phyloP scores from a whole-genome alignment of 495 filamentous ascomycete genomes.

The Pseudoneurospora amorphoporcata region DNA sequence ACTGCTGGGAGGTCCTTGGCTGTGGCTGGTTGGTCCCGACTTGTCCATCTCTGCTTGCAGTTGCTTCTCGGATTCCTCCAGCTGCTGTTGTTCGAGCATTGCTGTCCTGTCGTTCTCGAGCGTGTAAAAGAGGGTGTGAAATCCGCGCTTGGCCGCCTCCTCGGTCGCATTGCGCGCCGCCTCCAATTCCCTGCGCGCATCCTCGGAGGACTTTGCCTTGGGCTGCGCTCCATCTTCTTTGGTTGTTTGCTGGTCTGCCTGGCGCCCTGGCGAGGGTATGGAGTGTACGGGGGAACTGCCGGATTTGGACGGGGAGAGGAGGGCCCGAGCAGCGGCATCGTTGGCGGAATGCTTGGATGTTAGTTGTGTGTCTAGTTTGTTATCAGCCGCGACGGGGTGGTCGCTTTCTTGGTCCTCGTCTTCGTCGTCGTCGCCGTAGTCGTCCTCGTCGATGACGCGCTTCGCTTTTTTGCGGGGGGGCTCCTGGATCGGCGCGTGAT shows the following conservation, averaged over 20 bases:
- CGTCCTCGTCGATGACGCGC: conserved; percentile 58
- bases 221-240: conserved; percentile 34
- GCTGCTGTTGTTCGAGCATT: conserved; percentile 94
- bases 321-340: conserved; percentile 32
- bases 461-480: conserved; percentile 40
- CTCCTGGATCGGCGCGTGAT: conserved; percentile 36
- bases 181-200: conserved; percentile 85
- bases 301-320: conserved; percentile 47
- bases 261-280: conserved; percentile 40
- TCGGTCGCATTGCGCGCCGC: conserved; percentile 90
- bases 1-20: conserved; percentile 29
- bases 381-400: conserved; percentile 13
- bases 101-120: conserved; percentile 89
- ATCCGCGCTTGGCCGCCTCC: conserved; percentile 78
- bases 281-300: conserved; percentile 47
- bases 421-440: conserved; percentile 80
- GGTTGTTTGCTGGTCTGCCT: conserved; percentile 26
- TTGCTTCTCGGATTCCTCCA: conserved; percentile 93
- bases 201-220: conserved; percentile 61
- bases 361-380: conserved; percentile 37
- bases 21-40: conserved; percentile 36
- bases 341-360: conserved; percentile 43
- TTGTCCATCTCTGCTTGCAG: conserved; percentile 90
- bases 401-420: conserved; percentile 55
- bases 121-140: conserved; percentile 87